These are phyloP conservation scores for Fusarium concolor DNA, from an alignment of 2,329 filamentous ascomycete species.

Conservation along the genomic window DNA sequence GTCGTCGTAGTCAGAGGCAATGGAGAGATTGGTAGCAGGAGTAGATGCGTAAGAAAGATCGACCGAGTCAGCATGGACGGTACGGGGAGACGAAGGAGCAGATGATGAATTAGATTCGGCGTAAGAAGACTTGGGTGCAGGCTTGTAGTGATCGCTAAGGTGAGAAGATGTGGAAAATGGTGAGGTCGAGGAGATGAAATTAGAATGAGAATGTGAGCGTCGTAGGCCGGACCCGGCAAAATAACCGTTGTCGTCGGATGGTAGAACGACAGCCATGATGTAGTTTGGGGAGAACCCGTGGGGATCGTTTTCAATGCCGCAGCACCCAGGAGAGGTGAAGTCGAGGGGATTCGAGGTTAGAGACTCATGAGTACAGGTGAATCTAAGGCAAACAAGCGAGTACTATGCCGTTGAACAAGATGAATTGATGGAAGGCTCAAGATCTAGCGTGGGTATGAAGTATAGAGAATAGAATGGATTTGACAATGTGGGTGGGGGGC, in stretches of 20 bases:
- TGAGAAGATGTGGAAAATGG: constrained; percentile 60
- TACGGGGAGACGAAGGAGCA: constrained; percentile 66
- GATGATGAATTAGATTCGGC: constrained; percentile 64
- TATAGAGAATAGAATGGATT: constrained; percentile 41
- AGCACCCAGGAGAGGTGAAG: constrained; percentile 36
- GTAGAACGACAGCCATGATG: constrained; percentile 67
- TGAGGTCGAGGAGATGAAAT: constrained; percentile 60
- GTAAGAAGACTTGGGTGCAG: constrained; percentile 56
- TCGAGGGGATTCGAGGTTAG: constrained; percentile 24
- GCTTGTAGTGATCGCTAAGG: constrained; percentile 60
- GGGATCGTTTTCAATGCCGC: constrained; percentile 41
- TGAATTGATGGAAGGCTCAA: constrained; percentile 30
- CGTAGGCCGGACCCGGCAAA: constrained; percentile 66
- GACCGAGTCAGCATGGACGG: constrained; percentile 63
- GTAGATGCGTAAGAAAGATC: constrained; percentile 71
- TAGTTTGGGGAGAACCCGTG: constrained; percentile 34
- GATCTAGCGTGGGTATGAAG: constrained; percentile 41
- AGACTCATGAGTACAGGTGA: constrained; percentile 41
- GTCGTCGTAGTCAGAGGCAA: constrained; percentile 68
- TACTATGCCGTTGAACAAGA: constrained; percentile 10
- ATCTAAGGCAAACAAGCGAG: constrained; percentile 1
- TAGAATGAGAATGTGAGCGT: constrained; percentile 71
- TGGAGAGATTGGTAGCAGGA: constrained; percentile 71
- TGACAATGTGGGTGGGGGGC: constrained; percentile 45
- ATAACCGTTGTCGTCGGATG: constrained; percentile 67